These are phyloP conservation scores for Schizochytrium sp. DNA, from an alignment of 108 stramenopile genomes.

Conservation along the genomic window DNA sequence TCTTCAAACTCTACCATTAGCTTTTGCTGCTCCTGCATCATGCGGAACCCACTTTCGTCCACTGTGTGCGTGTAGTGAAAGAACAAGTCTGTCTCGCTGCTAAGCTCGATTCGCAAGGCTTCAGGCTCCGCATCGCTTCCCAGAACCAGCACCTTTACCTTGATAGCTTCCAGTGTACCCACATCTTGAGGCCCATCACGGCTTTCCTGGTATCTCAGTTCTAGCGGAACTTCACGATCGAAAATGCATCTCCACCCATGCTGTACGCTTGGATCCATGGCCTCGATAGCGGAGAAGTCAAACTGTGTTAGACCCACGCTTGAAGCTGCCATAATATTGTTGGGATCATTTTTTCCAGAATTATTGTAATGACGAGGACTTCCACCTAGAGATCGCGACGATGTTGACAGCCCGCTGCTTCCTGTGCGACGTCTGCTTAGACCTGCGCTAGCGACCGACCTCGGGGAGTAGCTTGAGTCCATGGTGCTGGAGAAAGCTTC, in stretches of 20 bases:
- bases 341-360: no score
- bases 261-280: slow-evolving; percentile 74
- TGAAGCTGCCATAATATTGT: not conserved
- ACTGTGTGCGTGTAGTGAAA: slow-evolving; percentile 75
- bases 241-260: slow-evolving; percentile 71
- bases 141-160: slow-evolving; percentile 76
- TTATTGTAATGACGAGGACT: no score
- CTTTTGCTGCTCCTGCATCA: slow-evolving; percentile 68
- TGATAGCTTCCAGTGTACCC: slow-evolving; percentile 80
- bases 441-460: no score
- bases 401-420: not conserved
- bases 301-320: slow-evolving; percentile 1
- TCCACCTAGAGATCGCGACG: not conserved
- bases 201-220: slow-evolving; percentile 71
- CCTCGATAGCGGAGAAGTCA: slow-evolving; percentile 49
- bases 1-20: slow-evolving; percentile 80
- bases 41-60: slow-evolving; percentile 65
- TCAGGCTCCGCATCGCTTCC: slow-evolving; percentile 69
- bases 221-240: slow-evolving; percentile 77
- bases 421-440: no score
- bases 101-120: slow-evolving; percentile 73
- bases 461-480: no score
- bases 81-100: slow-evolving; percentile 78
- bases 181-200: slow-evolving; percentile 72
- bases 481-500: no score